These are phyloP conservation scores for Gracilaria caudata DNA, from an alignment of 23 red algal genomes.

Conservation along the genomic window DNA sequence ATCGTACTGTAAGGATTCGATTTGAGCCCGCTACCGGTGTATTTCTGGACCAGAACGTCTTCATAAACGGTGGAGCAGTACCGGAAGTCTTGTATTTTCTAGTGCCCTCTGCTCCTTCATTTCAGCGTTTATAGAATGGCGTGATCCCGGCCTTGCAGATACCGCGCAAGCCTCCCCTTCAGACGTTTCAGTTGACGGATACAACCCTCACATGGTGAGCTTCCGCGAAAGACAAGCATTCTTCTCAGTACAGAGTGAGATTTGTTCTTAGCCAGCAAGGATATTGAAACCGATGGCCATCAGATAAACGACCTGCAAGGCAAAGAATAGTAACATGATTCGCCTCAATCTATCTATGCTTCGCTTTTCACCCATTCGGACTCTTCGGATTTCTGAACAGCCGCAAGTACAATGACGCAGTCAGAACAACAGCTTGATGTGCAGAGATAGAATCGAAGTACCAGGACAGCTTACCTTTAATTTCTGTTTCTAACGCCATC, in stretches of 20 bases:
- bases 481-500: constrained; percentile 42
- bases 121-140: too few relatives aligned
- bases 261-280: not conserved
- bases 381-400: constrained; percentile 39
- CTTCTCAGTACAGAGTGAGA: not conserved
- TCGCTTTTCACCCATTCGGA: constrained; percentile 34
- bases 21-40: not conserved
- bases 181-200: too few relatives aligned
- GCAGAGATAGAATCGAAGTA: not conserved
- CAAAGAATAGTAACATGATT: constrained; percentile 30
- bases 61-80: not conserved
- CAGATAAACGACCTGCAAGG: constrained; percentile 12
- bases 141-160: too few relatives aligned
- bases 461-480: constrained; percentile 27
- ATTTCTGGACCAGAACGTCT: not conserved
- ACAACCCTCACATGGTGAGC: too few relatives aligned
- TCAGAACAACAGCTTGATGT: not conserved
- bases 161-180: too few relatives aligned
- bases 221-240: not conserved
- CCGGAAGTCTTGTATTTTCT: too few relatives aligned
- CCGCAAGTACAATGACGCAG: not conserved
- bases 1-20: too few relatives aligned
- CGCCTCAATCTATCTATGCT: constrained; percentile 23
- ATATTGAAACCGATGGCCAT: constrained; percentile 18
- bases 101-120: too few relatives aligned